Percentiles rank a stretch among this genome's conserved stretches.
phyloP scores from a whole-genome alignment of 768 basidiomycete genomes.

The Amanita pseudoporphyria region DNA sequence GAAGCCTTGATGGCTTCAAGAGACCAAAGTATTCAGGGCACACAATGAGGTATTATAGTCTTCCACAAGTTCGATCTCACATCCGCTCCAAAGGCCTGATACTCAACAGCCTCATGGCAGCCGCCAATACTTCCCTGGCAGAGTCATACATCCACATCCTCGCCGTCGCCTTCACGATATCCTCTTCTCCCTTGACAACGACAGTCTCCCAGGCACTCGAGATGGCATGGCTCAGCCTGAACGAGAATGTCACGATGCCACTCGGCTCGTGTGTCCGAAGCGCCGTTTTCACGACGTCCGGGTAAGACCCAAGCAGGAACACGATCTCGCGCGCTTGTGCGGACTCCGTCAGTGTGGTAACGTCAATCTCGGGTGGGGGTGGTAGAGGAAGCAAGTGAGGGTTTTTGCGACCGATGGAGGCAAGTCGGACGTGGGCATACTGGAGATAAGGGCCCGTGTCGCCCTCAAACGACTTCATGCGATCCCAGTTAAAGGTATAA shows the following conservation, averaged over 20 bases:
- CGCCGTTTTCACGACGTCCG: slow-evolving; percentile 83
- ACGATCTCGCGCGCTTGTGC: slow-evolving; percentile 74
- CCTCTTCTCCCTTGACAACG: slow-evolving; percentile 75
- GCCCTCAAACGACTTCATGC: slow-evolving; percentile 93
- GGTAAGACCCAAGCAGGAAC: slow-evolving; percentile 80
- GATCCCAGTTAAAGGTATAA: slow-evolving; percentile 90
- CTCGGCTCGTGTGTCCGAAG: slow-evolving; percentile 82
- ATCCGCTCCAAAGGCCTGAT: slow-evolving; percentile 89
- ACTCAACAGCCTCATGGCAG: slow-evolving; percentile 81
- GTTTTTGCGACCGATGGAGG: slow-evolving; percentile 88
- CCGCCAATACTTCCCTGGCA: slow-evolving; percentile 83
- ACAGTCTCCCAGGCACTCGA: slow-evolving; percentile 89
- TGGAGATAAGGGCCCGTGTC: slow-evolving; percentile 95
- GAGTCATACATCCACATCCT: slow-evolving; percentile 83
- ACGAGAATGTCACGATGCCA: slow-evolving; percentile 84
- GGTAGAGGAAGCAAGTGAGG: slow-evolving; percentile 78
- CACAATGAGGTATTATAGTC: neutral
- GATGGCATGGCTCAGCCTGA: slow-evolving; percentile 81
- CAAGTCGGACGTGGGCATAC: slow-evolving; percentile 90
- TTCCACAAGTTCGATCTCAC: slow-evolving; percentile 29
- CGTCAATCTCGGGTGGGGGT: slow-evolving; percentile 55
- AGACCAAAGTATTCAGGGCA: too few relatives aligned
- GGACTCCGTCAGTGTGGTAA: slow-evolving; percentile 55
- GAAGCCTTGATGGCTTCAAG: too few relatives aligned
- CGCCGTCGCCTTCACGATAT: slow-evolving; percentile 69